phyloP scores from a whole-genome alignment of 257 asterid genomes.

The Przewalskia tangutica region DNA sequence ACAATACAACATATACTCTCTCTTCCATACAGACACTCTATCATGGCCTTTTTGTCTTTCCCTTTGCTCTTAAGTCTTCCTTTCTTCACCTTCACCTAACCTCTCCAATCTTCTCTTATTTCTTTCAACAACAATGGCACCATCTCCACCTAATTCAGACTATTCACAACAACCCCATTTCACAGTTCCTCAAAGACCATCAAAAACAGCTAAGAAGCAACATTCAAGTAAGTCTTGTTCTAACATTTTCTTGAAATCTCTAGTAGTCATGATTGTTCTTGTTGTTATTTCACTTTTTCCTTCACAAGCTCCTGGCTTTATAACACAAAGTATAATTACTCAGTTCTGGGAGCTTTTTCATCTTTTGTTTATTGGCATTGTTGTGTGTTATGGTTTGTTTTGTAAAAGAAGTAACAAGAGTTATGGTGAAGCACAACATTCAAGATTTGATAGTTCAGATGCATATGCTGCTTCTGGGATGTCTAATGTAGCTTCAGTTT shows the following conservation, averaged over 20 bases:
- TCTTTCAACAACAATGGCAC: slow-evolving; percentile 26
- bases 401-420: slow-evolving; percentile 29
- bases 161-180: slow-evolving; percentile 29
- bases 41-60: slow-evolving; percentile 3
- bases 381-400: slow-evolving; percentile 69
- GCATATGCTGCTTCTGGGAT: slow-evolving; percentile 39
- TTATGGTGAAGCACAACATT: slow-evolving; percentile 15
- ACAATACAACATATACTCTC: neutral
- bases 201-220: slow-evolving; percentile 5
- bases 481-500: slow-evolving; percentile 42
- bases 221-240: slow-evolving; percentile 40
- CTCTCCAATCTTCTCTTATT: slow-evolving; percentile 18
- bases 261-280: slow-evolving; percentile 32
- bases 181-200: slow-evolving; percentile 8
- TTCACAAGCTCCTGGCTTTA: slow-evolving; percentile 62
- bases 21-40: slow-evolving; percentile 3
- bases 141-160: slow-evolving; percentile 11
- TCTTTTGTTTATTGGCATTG: slow-evolving; percentile 70
- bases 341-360: slow-evolving; percentile 70
- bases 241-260: slow-evolving; percentile 37
- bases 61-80: slow-evolving; percentile 38
- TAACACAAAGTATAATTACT: slow-evolving; percentile 25
- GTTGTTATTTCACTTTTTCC: slow-evolving; percentile 57
- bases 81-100: slow-evolving; percentile 53
- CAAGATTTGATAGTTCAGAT: slow-evolving; percentile 19